Evolutionary conservation across 768 basidiomycete genomes (phyloP).

Genomic region (Sporobolomyces roseus): DNA sequence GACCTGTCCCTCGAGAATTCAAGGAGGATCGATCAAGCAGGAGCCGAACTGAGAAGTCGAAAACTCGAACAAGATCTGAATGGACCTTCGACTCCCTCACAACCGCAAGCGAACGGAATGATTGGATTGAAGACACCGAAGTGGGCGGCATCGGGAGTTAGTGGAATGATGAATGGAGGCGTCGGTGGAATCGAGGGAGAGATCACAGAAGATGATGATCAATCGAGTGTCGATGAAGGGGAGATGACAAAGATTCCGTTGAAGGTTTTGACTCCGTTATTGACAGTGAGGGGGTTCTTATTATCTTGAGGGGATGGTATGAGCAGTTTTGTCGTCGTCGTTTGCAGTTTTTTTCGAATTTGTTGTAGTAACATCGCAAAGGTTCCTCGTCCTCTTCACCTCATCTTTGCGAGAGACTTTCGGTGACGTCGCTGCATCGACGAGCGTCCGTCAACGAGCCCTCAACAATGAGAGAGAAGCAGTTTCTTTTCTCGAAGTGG

Average conservation of each 20-base stretch:
- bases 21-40: slow-evolving; percentile 7
- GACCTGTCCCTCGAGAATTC: neutral
- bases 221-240: slow-evolving; percentile 17
- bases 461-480: too few relatives aligned
- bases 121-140: neutral
- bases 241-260: slow-evolving; percentile 14
- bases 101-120: neutral
- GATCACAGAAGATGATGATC: slow-evolving; percentile 26
- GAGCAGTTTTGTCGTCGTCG: too few relatives aligned
- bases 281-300: slow-evolving; percentile 22
- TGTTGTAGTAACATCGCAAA: too few relatives aligned
- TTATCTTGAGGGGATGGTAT: too few relatives aligned
- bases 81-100: too few relatives aligned
- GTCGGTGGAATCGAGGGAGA: slow-evolving; percentile 26
- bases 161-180: neutral
- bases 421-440: too few relatives aligned
- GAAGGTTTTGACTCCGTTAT: slow-evolving; percentile 18
- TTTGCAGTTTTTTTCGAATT: too few relatives aligned
- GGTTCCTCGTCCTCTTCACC: too few relatives aligned
- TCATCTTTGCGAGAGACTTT: too few relatives aligned
- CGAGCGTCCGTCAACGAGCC: too few relatives aligned
- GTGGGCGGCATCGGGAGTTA: neutral
- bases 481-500: too few relatives aligned
- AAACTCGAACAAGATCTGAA: neutral
- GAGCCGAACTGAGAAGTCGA: neutral